Evolutionary conservation across 2,329 filamentous ascomycete genomes (phyloP), one percentile per base, ranked within the genome.

Genomic region (Microsporum canis): DNA sequence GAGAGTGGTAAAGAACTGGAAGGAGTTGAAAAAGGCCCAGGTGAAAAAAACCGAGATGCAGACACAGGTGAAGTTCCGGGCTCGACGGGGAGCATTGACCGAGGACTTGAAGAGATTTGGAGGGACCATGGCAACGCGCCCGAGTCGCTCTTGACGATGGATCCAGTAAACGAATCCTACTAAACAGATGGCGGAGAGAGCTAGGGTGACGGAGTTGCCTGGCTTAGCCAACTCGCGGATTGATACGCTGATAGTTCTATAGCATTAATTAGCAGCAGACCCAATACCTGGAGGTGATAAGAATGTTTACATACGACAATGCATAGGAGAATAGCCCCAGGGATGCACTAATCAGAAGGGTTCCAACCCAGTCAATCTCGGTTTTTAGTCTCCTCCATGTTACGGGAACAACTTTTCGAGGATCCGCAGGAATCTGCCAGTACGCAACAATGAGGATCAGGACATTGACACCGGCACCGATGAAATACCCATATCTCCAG

Each of bases 161-260:
- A 82, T 75, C 83, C 82, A 85, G 23, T 72, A 68, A 36, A 80
- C 70, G 66, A 85, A 85, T 0, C 69, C 65, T 0, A 76, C 76
- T 3, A 83, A 66, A 0, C 79, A 53, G 39, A 63, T 8, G 4
- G 34, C 12, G 47, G 57, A 58, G 4, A 61, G 43, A 27, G 65
- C 39, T 65, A 61, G 51, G 62, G 63, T 57, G 66, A 56, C 27
- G 57, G 86, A 23, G 83, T 78, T 41, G 72, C 77, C 0, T 80
- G 79, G 66, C 86, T 87, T 3, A 79, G 70, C 0, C 69, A 68
- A 55, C 82, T 84, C 27, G 71, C 76, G 84, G 83, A 87, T 0
- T 86, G 71, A 0, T 77, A 78, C 53, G n/a, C 62, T 61, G 60
- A 65, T 65, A 23, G 61, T 63, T n/a, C 64, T 65, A 47, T 8